phyloP scores from a whole-genome alignment of 176 grass and related monocot genomes.

The Hyparrhenia diplandra region DNA sequence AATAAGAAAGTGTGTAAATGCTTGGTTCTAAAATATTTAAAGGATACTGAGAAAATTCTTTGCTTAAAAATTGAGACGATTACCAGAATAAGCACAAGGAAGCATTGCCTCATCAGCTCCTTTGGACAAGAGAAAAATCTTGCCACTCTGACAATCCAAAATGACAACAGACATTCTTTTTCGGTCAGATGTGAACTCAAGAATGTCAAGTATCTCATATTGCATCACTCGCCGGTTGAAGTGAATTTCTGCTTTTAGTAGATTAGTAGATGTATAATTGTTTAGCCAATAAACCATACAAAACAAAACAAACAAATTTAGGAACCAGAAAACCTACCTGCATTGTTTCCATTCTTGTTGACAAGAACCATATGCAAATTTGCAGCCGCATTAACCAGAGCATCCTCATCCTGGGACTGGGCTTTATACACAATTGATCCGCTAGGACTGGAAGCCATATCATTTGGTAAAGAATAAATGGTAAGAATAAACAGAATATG shows the following conservation, averaged over 20 bases:
- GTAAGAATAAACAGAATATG: not conserved
- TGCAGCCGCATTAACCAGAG: conserved; percentile 88
- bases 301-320: conserved; percentile 14
- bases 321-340: conserved; percentile 55
- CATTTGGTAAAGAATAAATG: not conserved
- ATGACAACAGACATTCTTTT: conserved; percentile 94
- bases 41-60: not conserved
- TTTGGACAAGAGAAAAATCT: conserved; percentile 89
- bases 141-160: conserved; percentile 70
- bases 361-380: conserved; percentile 86
- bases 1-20: not conserved
- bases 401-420: conserved; percentile 99
- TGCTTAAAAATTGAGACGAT: not conserved
- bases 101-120: conserved; percentile 86
- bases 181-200: conserved; percentile 97
- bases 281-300: conserved; percentile 5
- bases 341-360: conserved; percentile 65
- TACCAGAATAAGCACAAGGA: conserved; percentile 83
- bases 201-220: conserved; percentile 82
- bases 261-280: conserved; percentile 26
- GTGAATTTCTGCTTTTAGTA: conserved; percentile 77
- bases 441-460: conserved; percentile 43
- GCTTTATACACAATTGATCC: conserved; percentile 87
- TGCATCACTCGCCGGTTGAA: conserved; percentile 63
- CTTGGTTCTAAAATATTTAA: not conserved